Percentiles rank a stretch among this genome's conserved stretches.
Conservation (phyloP, 805 yeast species). For the Pichia nakasei region DNA sequence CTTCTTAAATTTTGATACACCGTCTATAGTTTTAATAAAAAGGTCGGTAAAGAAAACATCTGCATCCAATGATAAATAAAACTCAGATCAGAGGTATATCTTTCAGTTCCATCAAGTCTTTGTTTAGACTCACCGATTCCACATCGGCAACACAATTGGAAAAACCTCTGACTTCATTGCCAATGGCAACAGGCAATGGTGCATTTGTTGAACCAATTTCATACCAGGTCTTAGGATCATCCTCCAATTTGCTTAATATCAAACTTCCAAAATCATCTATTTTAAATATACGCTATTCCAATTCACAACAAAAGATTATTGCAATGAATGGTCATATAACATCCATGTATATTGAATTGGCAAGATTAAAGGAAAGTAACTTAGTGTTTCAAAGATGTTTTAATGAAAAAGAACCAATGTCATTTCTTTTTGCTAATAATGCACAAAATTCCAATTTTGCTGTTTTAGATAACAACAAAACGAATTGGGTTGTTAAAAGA, state of each 20-base stretch:
- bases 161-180: conserved; percentile 20
- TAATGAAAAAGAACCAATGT: conserved; percentile 23
- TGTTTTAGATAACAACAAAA: conserved; percentile 18
- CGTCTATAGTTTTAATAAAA: not conserved
- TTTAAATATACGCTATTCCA: conserved; percentile 28
- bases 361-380: conserved; percentile 9
- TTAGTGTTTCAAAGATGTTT: conserved; percentile 29
- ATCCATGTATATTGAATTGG: conserved; percentile 23
- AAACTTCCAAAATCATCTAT: conserved; percentile 35
- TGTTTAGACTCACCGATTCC: conserved; percentile 5
- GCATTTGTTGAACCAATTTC: conserved; percentile 37
- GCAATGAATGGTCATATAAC: conserved; percentile 37
- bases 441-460: conserved; percentile 28
- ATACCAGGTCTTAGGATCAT: conserved; percentile 34
- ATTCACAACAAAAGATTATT: conserved; percentile 31
- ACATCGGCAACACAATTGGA: conserved; percentile 7
- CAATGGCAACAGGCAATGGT: conserved; percentile 36
- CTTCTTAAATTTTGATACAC: no score
- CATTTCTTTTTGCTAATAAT: conserved; percentile 29
- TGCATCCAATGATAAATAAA: not conserved
- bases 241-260: conserved; percentile 32
- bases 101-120: conserved; percentile 3
- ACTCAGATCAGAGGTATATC: conserved; percentile 2
- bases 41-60: not conserved
- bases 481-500: conserved; percentile 31